A percentile compares a stretch with the other conserved stretches of the same genome.
Evolutionary conservation across 306 rosid species (phyloP).

Genomic region (Vigna radiata): DNA sequence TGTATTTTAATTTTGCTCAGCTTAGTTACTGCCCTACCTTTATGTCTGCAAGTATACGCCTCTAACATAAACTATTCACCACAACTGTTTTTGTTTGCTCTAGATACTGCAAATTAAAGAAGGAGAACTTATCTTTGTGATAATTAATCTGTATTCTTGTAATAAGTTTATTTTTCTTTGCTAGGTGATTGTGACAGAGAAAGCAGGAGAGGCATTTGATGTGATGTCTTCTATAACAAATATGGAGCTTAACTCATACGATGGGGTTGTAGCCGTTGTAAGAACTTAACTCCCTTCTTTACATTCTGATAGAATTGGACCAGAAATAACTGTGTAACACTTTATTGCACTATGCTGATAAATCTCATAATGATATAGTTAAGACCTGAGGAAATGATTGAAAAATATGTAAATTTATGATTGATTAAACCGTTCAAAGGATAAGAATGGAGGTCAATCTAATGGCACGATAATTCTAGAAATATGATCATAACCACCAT

Average conservation of each 20-base stretch:
- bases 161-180: slow-evolving; percentile 40
- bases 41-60: slow-evolving; percentile 4
- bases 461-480: neutral
- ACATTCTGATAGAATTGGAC: slow-evolving; percentile 22
- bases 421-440: neutral
- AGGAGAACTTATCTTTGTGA: slow-evolving; percentile 17
- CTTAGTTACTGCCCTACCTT: neutral
- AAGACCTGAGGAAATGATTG: neutral
- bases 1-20: neutral
- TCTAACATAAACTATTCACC: slow-evolving; percentile 13
- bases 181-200: slow-evolving; percentile 89
- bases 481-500: neutral
- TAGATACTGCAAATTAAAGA: slow-evolving; percentile 10
- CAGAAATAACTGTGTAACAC: neutral
- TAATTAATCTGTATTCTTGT: slow-evolving; percentile 11
- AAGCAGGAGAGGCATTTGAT: slow-evolving; percentile 86
- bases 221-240: slow-evolving; percentile 69
- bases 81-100: slow-evolving; percentile 21
- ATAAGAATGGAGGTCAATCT: neutral
- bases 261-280: slow-evolving; percentile 91
- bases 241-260: slow-evolving; percentile 76
- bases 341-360: slow-evolving; percentile 11
- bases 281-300: slow-evolving; percentile 53
- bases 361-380: neutral
- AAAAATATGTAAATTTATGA: neutral